Percentiles rank a stretch among this genome's conserved stretches.
Conservation (phyloP, 1,284 basidiomycete species). For the Coriolopsis trogii region DNA sequence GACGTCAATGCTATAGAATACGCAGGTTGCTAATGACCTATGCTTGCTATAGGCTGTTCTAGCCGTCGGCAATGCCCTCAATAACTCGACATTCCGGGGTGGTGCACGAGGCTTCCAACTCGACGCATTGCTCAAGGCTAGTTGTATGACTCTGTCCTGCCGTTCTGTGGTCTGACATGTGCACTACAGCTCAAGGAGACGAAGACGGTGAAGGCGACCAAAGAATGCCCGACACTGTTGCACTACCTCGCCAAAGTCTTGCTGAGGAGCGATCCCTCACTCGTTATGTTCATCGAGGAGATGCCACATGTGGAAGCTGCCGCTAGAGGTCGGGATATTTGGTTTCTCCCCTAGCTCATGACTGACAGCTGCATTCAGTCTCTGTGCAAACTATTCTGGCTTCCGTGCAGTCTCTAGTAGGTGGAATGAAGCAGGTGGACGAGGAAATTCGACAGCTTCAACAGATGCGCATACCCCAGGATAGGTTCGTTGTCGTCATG, state of each 20-base stretch:
- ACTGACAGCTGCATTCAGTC: conserved; percentile 46
- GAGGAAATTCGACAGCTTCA: conserved; percentile 55
- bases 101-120: conserved; percentile 84
- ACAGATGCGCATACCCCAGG: conserved; percentile 43
- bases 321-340: conserved; percentile 60
- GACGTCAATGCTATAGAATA: too few relatives aligned
- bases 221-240: conserved; percentile 81
- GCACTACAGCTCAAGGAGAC: conserved; percentile 77
- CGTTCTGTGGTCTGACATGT: too few relatives aligned
- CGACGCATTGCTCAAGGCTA: conserved; percentile 82
- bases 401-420: conserved; percentile 59
- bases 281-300: conserved; percentile 81
- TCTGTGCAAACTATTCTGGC: conserved; percentile 67
- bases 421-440: conserved; percentile 61
- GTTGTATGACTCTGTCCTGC: conserved; percentile 30
- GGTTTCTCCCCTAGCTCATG: background rate
- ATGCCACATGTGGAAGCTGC: conserved; percentile 83
- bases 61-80: conserved; percentile 81
- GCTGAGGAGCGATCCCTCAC: conserved; percentile 65
- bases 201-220: conserved; percentile 67
- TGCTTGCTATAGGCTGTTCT: conserved; percentile 60
- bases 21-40: too few relatives aligned
- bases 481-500: conserved; percentile 71
- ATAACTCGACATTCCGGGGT: conserved; percentile 83
- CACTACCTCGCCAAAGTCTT: conserved; percentile 84